A percentile compares a stretch with the other conserved stretches of the same genome.
phyloP scores from a whole-genome alignment of 116 monocot genomes.

The Papilionanthe hybrid region DNA sequence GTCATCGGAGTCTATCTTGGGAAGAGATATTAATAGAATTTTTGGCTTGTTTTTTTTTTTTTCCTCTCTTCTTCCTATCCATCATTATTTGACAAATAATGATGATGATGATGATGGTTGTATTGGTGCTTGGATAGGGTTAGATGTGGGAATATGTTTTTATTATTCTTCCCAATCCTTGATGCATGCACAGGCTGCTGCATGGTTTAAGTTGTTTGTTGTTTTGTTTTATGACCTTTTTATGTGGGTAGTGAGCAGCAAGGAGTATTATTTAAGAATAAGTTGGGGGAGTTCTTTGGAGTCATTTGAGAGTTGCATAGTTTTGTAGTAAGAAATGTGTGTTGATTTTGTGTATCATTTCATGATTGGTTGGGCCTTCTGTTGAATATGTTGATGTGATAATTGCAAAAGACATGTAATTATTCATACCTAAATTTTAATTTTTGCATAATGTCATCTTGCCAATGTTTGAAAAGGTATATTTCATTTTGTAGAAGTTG shows the following conservation, averaged over 20 bases:
- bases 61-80: neutral
- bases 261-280: neutral
- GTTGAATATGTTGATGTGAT: neutral
- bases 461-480: too few species aligned
- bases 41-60: neutral
- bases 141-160: constrained; percentile 12
- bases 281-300: neutral
- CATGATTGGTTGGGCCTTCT: neutral
- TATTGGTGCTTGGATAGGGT: neutral
- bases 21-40: neutral
- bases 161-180: constrained; percentile 3
- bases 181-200: constrained; percentile 8
- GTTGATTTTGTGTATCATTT: neutral
- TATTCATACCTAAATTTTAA: too few species aligned
- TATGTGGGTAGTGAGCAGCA: neutral
- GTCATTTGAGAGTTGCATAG: neutral
- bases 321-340: neutral
- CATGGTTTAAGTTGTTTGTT: neutral
- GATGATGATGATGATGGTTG: constrained; percentile 1
- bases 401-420: too few species aligned
- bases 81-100: neutral
- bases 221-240: neutral
- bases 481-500: too few species aligned
- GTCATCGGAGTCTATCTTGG: constrained; percentile 7
- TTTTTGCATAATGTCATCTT: too few species aligned